Base-by-base conservation (phyloP, 805 yeast species). In the Pichia phayaonensis region DNA sequence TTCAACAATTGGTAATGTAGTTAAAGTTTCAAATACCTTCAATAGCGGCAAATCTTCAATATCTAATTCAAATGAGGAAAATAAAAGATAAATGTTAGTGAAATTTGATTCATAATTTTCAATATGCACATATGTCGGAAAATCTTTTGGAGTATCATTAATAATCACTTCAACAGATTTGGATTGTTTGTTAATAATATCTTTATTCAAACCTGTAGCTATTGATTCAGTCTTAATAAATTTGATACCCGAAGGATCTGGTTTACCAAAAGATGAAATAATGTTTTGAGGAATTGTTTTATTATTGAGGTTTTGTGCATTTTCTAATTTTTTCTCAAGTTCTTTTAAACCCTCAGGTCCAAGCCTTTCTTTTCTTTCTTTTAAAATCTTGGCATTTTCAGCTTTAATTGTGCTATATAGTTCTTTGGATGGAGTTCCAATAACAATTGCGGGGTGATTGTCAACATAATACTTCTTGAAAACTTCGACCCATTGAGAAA, bases 51-150 rank as follows among this genome's bases (percentile, higher is more conserved):
- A 69, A 16, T 83, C 68, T 2, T 68, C 61, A 24, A 74, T 69
- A 46, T 77, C 83, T 22, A 80, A 71, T 44, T 59, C 72, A 42
- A 69, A 74, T 1, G 87, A 78, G 11, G 83, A 77, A 61, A 86
- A 64, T 38, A 83, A 64, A 39, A 88, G 62, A 51, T 81, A 79
- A 21, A 90, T 72, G 15, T 85, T 80, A 36, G 87, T 79, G 62
- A 92, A 94, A 59, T 86, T 83, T 1, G 97, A 86, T 49, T 82
- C 77, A 61, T 79, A 84, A 55, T 84, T 79, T 65, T 94, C 97
- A 58, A 86, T 75, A 61, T 89, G 94, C 47, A 90, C 63, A 54
- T 80, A 82, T 39, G 90, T 65, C 5, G 90, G 89, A 54, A 84
- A 74, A 46, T 75, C 71, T 1, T 57, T 47, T 27, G 84, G 81